phyloP scores from a whole-genome alignment of 164 flowering plant genomes.

The Paratinospora sagittata region DNA sequence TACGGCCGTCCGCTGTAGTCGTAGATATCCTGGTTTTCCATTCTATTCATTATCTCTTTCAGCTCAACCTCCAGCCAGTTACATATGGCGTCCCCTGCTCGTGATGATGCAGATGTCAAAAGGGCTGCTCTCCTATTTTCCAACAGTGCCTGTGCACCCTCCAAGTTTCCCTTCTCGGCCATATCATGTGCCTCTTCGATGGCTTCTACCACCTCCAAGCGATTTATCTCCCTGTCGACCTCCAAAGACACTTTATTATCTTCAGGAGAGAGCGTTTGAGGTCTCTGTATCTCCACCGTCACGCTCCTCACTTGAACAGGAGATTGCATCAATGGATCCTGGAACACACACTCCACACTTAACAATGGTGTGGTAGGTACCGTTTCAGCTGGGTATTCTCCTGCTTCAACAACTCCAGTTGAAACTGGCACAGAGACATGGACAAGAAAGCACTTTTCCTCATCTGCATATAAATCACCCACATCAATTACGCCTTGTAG shows the following conservation, averaged over 20 bases:
- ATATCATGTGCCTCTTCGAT: slow-evolving; percentile 65
- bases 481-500: slow-evolving; percentile 48
- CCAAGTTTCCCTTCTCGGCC: slow-evolving; percentile 71
- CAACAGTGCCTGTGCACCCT: slow-evolving; percentile 56
- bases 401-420: no score
- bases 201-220: slow-evolving; percentile 69
- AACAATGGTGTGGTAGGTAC: no score
- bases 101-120: slow-evolving; percentile 44
- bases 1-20: slow-evolving; percentile 89
- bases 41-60: slow-evolving; percentile 82
- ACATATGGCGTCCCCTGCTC: slow-evolving; percentile 59
- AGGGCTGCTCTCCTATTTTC: slow-evolving; percentile 44
- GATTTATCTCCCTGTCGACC: slow-evolving; percentile 78
- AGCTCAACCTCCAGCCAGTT: slow-evolving; percentile 64
- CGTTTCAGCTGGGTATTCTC: no score
- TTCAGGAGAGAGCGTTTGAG: no score
- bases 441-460: slow-evolving; percentile 78
- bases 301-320: no score
- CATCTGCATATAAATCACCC: slow-evolving; percentile 93
- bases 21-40: slow-evolving; percentile 68
- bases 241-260: no score
- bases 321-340: slow-evolving; percentile 38
- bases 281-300: no score
- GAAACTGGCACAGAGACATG: slow-evolving; percentile 51
- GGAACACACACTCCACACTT: no score